Evolutionary conservation across 768 basidiomycete genomes (phyloP), one percentile per base, ranked within the genome.

Genomic region (Lactarius sanguifluus): DNA sequence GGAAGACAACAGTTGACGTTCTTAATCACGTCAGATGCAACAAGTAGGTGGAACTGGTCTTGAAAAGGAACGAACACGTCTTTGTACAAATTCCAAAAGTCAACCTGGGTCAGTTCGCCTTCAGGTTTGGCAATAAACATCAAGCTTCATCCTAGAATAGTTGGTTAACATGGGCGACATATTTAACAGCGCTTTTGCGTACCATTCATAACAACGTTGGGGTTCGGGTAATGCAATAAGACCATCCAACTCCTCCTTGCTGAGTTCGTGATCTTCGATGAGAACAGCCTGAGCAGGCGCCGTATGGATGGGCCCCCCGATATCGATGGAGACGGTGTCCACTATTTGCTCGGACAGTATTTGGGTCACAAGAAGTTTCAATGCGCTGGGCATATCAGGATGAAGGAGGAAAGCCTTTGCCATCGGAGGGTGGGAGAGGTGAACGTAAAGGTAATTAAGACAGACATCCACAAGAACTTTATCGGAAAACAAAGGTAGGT

Each of bases 71-170:
- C 77, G 72, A 98, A 97, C 1, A 85, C 85, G 65, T 91, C 90
- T 68, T 90, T 89, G 78, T 99, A 99, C 15, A 95, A 82, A 64
- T 86, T 93, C 96, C 96, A 99, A 73, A 99, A 93, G 63, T 92
- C 89, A 40, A 96, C 94, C 76, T 98, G 97, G 1, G 93, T 94
- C 56, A 98, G 79, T 72, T 95, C 91, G 5, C 90, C 86, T 4
- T 90, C 87, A 1, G 87, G 76, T 67, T 88, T 88, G 20, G 87
- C 80, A 18, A 89, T 82, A 72, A 96, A 98, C 82, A 93, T 90
- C n/a, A 82, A 77, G n/a, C 73, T 86, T 88, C 91, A 99, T 96
- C 96, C 96, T 73, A 59, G 20, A 43, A 38, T 13, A 34, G 41
- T 10, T 8, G 56, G 40, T 70, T n/a, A 65, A 38, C 32, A 45